Evolutionary conservation across 768 basidiomycete species (phyloP).

Genomic region (Exsudoporus frostii): DNA sequence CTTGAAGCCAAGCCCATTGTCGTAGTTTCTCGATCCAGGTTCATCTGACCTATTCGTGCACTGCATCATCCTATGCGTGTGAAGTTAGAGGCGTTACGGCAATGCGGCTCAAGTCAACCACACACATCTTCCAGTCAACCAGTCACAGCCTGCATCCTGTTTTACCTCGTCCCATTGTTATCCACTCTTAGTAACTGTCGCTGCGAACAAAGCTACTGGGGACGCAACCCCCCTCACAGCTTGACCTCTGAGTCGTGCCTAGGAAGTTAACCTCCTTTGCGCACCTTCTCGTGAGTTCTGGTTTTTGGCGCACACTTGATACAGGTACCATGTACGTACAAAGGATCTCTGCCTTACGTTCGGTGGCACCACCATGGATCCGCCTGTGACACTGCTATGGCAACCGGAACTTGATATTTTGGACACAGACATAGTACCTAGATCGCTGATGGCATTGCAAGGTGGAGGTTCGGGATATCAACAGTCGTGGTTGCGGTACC

Average conservation of each 20-base stretch:
- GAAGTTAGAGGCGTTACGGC: not conserved
- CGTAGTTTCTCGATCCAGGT: not conserved
- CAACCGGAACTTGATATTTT: not conserved
- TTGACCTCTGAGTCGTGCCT: not conserved
- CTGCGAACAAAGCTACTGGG: not conserved
- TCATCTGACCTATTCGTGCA: not conserved
- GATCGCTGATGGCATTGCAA: not conserved
- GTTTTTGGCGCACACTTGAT: too few relatives aligned
- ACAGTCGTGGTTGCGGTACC: not conserved
- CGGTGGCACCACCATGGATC: too few relatives aligned
- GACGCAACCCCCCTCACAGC: not conserved
- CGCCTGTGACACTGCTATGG: not conserved
- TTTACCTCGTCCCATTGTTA: not conserved
- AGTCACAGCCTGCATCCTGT: not conserved
- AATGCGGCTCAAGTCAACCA: not conserved
- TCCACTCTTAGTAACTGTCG: not conserved
- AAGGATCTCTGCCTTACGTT: not conserved
- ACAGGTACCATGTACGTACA: not conserved
- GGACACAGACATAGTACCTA: too few relatives aligned
- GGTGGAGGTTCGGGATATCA: not conserved
- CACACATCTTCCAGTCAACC: not conserved
- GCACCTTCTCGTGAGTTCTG: not conserved
- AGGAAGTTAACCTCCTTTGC: too few relatives aligned
- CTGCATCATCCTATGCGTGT: not conserved
- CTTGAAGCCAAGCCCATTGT: not conserved